phyloP scores from a whole-genome alignment of 257 asterid genomes.

The Marsdenia floribunda region DNA sequence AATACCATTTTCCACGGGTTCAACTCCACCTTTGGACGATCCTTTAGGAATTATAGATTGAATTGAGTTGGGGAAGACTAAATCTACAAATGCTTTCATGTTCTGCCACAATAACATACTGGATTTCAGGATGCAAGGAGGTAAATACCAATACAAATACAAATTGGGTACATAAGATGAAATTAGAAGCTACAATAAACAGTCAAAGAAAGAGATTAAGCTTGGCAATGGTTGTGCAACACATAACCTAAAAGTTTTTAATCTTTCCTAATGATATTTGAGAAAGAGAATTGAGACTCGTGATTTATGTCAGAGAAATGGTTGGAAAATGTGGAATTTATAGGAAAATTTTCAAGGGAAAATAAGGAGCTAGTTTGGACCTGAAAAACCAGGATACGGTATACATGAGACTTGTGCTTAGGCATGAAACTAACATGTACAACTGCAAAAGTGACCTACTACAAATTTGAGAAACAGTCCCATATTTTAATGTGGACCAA shows the following conservation, averaged over 20 bases:
- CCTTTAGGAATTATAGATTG: slow-evolving; percentile 58
- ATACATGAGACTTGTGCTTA: not conserved
- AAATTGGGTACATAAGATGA: not conserved
- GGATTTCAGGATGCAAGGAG: not conserved
- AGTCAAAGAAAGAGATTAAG: not conserved
- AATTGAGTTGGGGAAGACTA: slow-evolving; percentile 68
- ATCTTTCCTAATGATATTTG: too few species aligned
- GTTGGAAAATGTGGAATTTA: not conserved
- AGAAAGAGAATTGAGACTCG: not conserved
- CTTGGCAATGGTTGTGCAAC: not conserved
- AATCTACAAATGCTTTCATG: slow-evolving; percentile 66
- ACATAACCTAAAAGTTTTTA: not conserved
- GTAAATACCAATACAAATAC: not conserved
- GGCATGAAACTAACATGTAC: not conserved
- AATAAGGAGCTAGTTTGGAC: not conserved
- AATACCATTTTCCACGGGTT: slow-evolving; percentile 46
- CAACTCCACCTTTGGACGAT: slow-evolving; percentile 29
- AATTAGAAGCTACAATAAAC: not conserved
- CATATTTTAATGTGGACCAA: not conserved
- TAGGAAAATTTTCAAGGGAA: not conserved
- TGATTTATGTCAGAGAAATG: not conserved
- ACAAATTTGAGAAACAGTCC: slow-evolving; percentile 1
- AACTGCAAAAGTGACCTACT: not conserved
- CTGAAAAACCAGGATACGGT: not conserved
- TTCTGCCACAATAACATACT: slow-evolving; percentile 40